Base-by-base conservation (phyloP, 352 stramenopile species). In the Phytophthora palmivora region DNA sequence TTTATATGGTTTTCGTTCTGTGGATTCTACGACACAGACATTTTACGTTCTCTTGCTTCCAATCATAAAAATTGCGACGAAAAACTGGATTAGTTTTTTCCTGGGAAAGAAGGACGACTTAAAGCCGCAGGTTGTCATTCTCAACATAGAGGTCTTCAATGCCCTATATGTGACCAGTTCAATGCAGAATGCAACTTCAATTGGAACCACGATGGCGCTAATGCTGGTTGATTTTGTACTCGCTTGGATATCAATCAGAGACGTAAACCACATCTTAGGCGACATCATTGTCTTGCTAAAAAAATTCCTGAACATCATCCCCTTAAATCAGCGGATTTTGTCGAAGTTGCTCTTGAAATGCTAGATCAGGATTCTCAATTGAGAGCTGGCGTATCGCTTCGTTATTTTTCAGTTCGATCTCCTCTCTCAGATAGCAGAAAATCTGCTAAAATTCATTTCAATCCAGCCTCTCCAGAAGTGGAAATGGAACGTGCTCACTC, bases 111-210 rank as follows among this genome's bases (percentile, higher is more conserved):
- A 72, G 26, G 49, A 73, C 14, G 71, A 80, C 39, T 15, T 68
- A 5, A 79, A 80, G 41, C 67, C 78, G 0, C 63, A 88, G 49
- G 60, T 77, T 12, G 65, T 85, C 8, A 77, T 84, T 21, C 74
- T 88, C 54, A 83, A 88, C 32, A 68, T 80, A 41, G 70, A 88
- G 47, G 52, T 88, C n/a, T 88, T 82, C 50, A 78, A 85, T 41
- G 36, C 78, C 14, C 44, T 88, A 1, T 88, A 68, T 19, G 65
- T 85, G 15, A 53, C 78, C 1, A 69, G 64, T 11, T 79, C 65
- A 11, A 82, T 88, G 76, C 67, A 80, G 24, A 78, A 64, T 28
- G 52, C 75, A 1, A 67, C 70, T 8, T 80, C 67, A 0, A 63
- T 69, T 3, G 62, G 33, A 4, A 79, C 75, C 3, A 73, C 65